Evolutionary conservation across 805 yeast species (phyloP).

Genomic region (Diddensiella transvaalensis): DNA sequence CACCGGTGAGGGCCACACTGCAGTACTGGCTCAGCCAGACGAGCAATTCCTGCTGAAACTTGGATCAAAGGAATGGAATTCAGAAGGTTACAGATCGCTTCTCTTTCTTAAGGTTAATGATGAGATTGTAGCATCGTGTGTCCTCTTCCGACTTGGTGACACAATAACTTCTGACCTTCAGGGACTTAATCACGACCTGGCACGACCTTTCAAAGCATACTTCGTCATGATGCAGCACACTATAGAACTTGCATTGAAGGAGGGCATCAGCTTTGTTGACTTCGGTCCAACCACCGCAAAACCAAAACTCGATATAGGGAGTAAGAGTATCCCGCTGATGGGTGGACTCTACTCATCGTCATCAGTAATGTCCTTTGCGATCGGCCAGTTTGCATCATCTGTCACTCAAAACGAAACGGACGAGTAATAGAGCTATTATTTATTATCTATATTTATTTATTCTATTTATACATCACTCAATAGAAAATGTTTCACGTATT

Average conservation of each 20-base stretch:
- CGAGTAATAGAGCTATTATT: neutral
- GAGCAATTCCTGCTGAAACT: conserved; percentile 32
- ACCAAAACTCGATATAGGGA: conserved; percentile 42
- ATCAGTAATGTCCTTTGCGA: conserved; percentile 8
- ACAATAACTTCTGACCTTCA: conserved; percentile 45
- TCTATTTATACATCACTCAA: no score
- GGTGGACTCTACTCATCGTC: conserved; percentile 37
- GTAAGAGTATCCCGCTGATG: conserved; percentile 36
- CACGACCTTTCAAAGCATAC: conserved; percentile 41
- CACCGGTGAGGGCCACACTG: conserved; percentile 37
- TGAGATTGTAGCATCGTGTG: conserved; percentile 40
- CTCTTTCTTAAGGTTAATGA: conserved; percentile 39
- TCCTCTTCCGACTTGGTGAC: conserved; percentile 41
- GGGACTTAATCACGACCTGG: conserved; percentile 41
- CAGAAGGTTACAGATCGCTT: conserved; percentile 32
- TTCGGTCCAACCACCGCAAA: conserved; percentile 46
- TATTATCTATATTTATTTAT: no score
- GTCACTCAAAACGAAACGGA: neutral
- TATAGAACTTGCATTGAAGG: conserved; percentile 39
- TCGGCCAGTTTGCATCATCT: conserved; percentile 9
- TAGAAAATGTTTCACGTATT: neutral
- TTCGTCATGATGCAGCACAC: conserved; percentile 48
- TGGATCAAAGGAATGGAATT: conserved; percentile 29
- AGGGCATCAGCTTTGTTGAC: conserved; percentile 40
- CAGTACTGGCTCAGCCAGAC: conserved; percentile 37